A percentile compares a stretch with the other conserved stretches of the same genome.
These are phyloP conservation scores for Nicotiana obtusifolia DNA, from an alignment of 257 asterid genomes.

Conservation along the genomic window DNA sequence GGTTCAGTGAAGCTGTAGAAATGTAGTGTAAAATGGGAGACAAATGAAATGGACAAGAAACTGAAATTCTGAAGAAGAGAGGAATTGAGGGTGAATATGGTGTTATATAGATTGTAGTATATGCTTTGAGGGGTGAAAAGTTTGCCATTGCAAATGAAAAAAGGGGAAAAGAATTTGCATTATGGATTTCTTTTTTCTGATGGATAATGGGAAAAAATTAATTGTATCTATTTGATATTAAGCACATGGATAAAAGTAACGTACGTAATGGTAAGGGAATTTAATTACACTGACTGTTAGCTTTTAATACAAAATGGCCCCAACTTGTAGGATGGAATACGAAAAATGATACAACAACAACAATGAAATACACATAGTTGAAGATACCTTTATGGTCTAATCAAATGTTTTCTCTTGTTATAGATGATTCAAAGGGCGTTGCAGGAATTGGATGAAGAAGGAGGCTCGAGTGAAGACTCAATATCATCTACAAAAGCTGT, in stretches of 20 bases:
- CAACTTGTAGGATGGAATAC: too few relatives aligned
- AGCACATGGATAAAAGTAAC: conserved; percentile 2
- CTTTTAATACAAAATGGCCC: background rate
- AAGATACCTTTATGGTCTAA: too few relatives aligned
- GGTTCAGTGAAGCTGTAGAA: background rate
- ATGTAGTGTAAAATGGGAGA: background rate
- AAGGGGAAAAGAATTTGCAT: background rate
- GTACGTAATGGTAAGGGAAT: background rate
- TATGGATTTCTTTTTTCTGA: too few relatives aligned
- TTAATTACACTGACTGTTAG: background rate
- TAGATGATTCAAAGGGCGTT: too few relatives aligned
- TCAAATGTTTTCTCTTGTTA: too few relatives aligned
- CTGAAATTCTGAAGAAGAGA: background rate
- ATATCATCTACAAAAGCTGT: conserved; percentile 29
- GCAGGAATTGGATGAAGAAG: too few relatives aligned
- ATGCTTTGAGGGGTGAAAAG: too few relatives aligned
- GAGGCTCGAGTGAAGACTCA: too few relatives aligned
- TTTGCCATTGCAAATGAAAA: background rate
- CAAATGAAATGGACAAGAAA: conserved; percentile 8
- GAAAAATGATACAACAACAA: too few relatives aligned
- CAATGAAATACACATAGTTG: too few relatives aligned
- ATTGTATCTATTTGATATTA: background rate
- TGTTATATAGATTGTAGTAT: background rate
- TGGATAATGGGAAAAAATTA: background rate
- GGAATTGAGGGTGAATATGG: background rate